These are phyloP conservation scores for Zarea fungicola DNA, from an alignment of 2,329 filamentous ascomycete genomes.

Conservation along the genomic window DNA sequence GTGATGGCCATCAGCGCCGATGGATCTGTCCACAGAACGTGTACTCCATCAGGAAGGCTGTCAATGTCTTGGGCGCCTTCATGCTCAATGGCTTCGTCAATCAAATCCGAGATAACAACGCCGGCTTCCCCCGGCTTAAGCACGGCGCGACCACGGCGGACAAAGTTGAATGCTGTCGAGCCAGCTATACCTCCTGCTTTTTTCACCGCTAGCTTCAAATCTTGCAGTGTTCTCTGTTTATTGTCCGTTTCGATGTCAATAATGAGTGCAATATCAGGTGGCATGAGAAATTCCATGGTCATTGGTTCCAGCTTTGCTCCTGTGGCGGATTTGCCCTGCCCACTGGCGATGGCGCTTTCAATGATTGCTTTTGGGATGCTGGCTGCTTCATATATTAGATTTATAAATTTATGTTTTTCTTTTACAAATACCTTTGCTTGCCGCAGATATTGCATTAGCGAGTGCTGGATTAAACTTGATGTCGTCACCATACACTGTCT, in stretches of 20 bases:
- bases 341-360: constrained; percentile 79
- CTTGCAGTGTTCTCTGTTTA: constrained; percentile 66
- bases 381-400: constrained; percentile 33
- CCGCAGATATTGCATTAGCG: constrained; percentile 63
- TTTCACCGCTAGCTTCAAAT: constrained; percentile 68
- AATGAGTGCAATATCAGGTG: constrained; percentile 70
- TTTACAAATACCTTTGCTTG: constrained; percentile 65
- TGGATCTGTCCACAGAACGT: constrained; percentile 52
- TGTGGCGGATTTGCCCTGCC: constrained; percentile 73
- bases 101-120: constrained; percentile 63
- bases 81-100: constrained; percentile 73
- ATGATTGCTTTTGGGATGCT: constrained; percentile 81
- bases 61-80: constrained; percentile 74
- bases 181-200: constrained; percentile 63
- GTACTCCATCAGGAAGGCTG: constrained; percentile 59
- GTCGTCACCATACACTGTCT: constrained; percentile 68
- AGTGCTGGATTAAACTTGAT: constrained; percentile 70
- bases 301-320: constrained; percentile 73
- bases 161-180: constrained; percentile 79
- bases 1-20: constrained; percentile 28
- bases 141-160: constrained; percentile 68
- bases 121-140: constrained; percentile 52
- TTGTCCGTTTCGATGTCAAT: constrained; percentile 84
- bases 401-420: background rate
- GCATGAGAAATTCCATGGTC: constrained; percentile 75